A percentile compares a stretch with the other conserved stretches of the same genome.
Evolutionary conservation across 306 rosid species (phyloP).

Genomic region (Begonia loranthoides): DNA sequence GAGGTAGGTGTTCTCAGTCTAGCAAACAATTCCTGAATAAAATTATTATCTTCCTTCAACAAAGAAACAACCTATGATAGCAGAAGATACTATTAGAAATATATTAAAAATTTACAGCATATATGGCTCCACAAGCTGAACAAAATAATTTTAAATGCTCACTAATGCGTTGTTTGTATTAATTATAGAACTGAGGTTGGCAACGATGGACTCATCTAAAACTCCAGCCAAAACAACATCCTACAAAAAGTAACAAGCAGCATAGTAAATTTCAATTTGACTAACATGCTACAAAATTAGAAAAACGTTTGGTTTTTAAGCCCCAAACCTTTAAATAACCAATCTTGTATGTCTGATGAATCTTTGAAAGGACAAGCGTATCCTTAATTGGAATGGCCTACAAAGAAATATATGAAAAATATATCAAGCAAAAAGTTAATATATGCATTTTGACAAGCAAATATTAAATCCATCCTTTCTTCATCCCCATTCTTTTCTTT

Average conservation of each 20-base stretch:
- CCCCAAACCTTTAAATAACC: conserved; percentile 78
- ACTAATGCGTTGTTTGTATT: conserved; percentile 76
- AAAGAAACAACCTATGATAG: conserved; percentile 63
- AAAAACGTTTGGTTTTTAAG: conserved; percentile 3
- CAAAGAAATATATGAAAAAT: conserved; percentile 7
- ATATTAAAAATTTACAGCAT: not conserved
- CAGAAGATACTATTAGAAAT: conserved; percentile 3
- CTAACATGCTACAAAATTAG: not conserved
- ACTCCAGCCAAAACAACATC: conserved; percentile 87
- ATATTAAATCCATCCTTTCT: conserved; percentile 1
- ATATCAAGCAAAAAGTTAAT: not conserved
- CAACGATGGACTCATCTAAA: conserved; percentile 71
- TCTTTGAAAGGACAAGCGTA: conserved; percentile 63
- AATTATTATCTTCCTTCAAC: conserved; percentile 73
- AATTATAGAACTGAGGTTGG: conserved; percentile 75
- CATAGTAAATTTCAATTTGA: conserved; percentile 6
- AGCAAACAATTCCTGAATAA: conserved; percentile 89
- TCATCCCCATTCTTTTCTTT: conserved; percentile 1
- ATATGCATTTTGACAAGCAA: conserved; percentile 1
- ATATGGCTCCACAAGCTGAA: conserved; percentile 4
- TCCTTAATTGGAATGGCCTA: conserved; percentile 93
- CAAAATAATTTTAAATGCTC: conserved; percentile 22
- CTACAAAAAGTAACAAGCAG: conserved; percentile 33
- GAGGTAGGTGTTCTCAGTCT: conserved; percentile 55
- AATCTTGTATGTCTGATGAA: conserved; percentile 93